Base-by-base conservation (phyloP, 148 eudicot species). In the Drosera capensis region DNA sequence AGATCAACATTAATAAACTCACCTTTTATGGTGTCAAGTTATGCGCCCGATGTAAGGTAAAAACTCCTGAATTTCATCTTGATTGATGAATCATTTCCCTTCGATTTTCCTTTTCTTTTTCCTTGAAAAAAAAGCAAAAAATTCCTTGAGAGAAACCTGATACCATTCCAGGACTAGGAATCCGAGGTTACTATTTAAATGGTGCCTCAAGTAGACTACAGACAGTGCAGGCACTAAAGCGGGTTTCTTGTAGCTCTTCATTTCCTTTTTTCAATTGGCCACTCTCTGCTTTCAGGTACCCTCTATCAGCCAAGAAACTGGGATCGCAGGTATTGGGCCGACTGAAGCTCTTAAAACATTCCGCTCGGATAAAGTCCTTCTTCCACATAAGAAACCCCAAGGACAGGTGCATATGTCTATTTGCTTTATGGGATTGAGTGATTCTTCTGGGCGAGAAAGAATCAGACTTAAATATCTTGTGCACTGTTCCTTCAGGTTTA, bases 21-120 rank as follows among this genome's bases (percentile, higher is more conserved):
- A 74, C 80, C 21, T 90, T 90, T 59, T 44, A 65, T 45, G 80
- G 93, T 40, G 95, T 84, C 14, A 84, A 65, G 76, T 67, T 90
- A 29, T 90, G 99, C 62, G 45, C 78, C 34, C 93, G 99, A 23
- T 90, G 99, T 66, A 90, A 90, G 93, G 95, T 88, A 51, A 68
- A 30, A 21, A 23, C 2, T 24, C 40, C 7, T 14, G 28, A 49
- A 38, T 4, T 21, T n/a, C 11, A 3, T 22, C 1, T 22, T 39
- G 41, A 13, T 17, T 14, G 23, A n/a, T 37, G 2, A 17, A 9
- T 28, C n/a, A 15, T 14, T 8, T 7, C 25, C 19, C 19, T n/a
- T n/a, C 7, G 21, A 18, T 20, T 1, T 21, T 36, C 14, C 36
- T 22, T 3, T 4, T 19, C 11, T 25, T 23, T 34, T 16, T 2